Conservation (phyloP, 805 yeast genomes). For the Kazachstania martiniae region DNA sequence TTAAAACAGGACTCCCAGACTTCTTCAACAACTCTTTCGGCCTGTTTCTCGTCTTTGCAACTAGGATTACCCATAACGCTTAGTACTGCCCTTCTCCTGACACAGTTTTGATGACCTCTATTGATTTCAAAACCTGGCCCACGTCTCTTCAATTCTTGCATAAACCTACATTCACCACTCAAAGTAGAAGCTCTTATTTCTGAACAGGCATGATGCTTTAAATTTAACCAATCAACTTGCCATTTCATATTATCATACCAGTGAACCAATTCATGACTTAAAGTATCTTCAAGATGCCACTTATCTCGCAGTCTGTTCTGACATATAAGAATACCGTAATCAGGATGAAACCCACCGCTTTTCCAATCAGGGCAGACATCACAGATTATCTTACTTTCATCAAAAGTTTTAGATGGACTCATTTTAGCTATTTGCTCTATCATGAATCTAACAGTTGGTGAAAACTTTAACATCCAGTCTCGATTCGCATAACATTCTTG, state of each 20-base stretch:
- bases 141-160: slow-evolving; percentile 59
- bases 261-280: slow-evolving; percentile 88
- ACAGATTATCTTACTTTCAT: slow-evolving; percentile 43
- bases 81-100: slow-evolving; percentile 74
- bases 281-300: slow-evolving; percentile 80
- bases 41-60: slow-evolving; percentile 63
- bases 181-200: slow-evolving; percentile 89
- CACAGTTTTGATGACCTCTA: slow-evolving; percentile 85
- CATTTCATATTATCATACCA: slow-evolving; percentile 86
- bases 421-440: slow-evolving; percentile 66
- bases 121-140: slow-evolving; percentile 39
- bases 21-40: slow-evolving; percentile 67
- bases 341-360: slow-evolving; percentile 92
- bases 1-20: slow-evolving; percentile 90
- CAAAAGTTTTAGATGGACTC: slow-evolving; percentile 10
- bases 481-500: slow-evolving; percentile 58
- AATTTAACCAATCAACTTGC: slow-evolving; percentile 72
- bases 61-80: slow-evolving; percentile 81
- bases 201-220: slow-evolving; percentile 92
- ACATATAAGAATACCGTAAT: slow-evolving; percentile 75
- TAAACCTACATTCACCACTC: slow-evolving; percentile 89
- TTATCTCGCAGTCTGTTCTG: slow-evolving; percentile 67
- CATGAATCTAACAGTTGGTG: slow-evolving; percentile 85
- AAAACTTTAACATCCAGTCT: slow-evolving; percentile 68
- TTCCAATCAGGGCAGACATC: slow-evolving; percentile 73